Base-by-base conservation (phyloP, 106 monocot species). In the Acorus gramineus region DNA sequence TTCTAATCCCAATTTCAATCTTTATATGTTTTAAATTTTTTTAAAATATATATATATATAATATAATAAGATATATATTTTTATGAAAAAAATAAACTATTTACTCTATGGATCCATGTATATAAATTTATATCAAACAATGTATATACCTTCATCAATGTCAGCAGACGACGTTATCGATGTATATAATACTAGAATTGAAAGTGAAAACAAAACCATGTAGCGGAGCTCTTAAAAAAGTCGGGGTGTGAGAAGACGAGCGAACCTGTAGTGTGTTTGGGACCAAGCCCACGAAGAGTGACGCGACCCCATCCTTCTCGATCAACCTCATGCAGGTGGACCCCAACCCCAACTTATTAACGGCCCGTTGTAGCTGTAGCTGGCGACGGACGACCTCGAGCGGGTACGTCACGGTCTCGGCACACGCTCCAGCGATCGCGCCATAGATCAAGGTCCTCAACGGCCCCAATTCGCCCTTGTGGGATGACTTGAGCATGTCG, bases 181-280 rank as follows among this genome's bases (percentile, higher is more conserved):
- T 28, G 28, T 28, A 28, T 28, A 28, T 28, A 28, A 28, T 28
- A 28, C 28, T 28, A 28, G 0, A 28, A 28, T 28, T 28, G 28
- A 28, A 28, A 28, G 28, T 28, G 28, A 28, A 28, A 28, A 28
- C 28, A 28, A 28, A 28, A 28, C 28, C 1, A 1, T 1, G 28
- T 28, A 28, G 1, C 28, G 28, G 28, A 28, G 28, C 28, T 28
- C 28, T 28, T 28, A 28, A 28, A 28, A 28, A 28, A 28, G 0
- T 28, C 0, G 28, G 28, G 28, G 28, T 28, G 28, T 28, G 28
- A 28, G 11, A 63, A 64, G 50, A 64, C 6, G 8, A 8, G 12
- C 2, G 6, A 53, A 82, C 85, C 85, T 81, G 85, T 45, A 85
- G 75, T 46, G 75, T 75, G 75, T 81, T 85, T 3, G 85, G 85